Evolutionary conservation across 2,329 filamentous ascomycete genomes (phyloP).

Genomic region (Alternaria burnsii): DNA sequence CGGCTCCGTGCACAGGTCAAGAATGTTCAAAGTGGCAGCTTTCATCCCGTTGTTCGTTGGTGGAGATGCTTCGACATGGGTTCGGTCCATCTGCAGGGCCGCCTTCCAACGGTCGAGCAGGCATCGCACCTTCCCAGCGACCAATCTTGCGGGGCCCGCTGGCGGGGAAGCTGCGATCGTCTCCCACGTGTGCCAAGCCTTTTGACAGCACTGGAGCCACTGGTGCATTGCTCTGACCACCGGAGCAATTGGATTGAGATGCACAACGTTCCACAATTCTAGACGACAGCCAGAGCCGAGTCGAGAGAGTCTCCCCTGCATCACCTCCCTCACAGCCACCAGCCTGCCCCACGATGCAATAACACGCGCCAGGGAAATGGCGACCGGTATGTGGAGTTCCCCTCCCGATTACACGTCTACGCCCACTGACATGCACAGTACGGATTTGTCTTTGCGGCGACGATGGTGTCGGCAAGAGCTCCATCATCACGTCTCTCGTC

Average conservation of each 20-base stretch:
- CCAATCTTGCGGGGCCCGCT: constrained; percentile 13
- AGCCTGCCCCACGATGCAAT: constrained; percentile 16
- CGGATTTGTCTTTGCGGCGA: constrained; percentile 97
- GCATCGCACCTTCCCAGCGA: constrained; percentile 6
- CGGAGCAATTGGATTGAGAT: constrained; percentile 1
- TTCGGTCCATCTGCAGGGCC: constrained; percentile 4
- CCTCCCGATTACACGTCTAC: constrained; percentile 3
- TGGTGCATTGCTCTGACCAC: constrained; percentile 2
- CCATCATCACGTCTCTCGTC: constrained; percentile 88
- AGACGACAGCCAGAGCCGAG: neutral
- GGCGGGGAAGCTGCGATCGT: constrained; percentile 19
- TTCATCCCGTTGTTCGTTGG: neutral
- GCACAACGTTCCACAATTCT: neutral
- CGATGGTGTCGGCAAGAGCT: constrained; percentile 68
- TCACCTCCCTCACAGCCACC: neutral
- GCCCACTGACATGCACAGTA: constrained; percentile 59
- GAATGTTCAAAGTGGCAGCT: neutral
- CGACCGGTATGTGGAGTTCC: constrained; percentile 35
- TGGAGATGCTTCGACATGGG: constrained; percentile 6
- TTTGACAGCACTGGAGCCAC: constrained; percentile 9
- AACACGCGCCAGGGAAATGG: constrained; percentile 34
- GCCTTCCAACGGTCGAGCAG: neutral
- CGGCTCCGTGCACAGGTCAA: constrained; percentile 13
- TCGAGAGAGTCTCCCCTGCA: neutral
- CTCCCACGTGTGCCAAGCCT: constrained; percentile 24